Conservation (phyloP, 163 green algal species). For the Chlamydomonas reinhardtii region DNA sequence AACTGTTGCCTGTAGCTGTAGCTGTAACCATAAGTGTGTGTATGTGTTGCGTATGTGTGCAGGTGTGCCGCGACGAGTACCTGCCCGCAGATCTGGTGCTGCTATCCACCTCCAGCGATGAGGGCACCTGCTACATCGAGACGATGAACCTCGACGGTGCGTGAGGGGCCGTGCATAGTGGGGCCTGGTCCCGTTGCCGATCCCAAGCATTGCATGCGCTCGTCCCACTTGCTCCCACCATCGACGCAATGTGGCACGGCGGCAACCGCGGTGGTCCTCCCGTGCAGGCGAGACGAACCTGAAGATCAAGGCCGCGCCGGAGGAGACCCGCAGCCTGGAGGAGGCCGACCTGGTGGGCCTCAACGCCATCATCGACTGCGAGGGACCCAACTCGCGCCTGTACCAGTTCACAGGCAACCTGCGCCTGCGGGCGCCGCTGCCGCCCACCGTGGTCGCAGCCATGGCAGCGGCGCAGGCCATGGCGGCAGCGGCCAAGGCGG, state of each 20-base stretch:
- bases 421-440: conserved; percentile 18
- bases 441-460: not conserved
- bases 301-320: conserved; percentile 74
- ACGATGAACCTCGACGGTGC: conserved; percentile 92
- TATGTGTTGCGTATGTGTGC: no score
- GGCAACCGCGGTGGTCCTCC: no score
- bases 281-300: no score
- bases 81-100: conserved; percentile 68
- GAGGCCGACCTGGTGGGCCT: not conserved
- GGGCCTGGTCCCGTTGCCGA: no score
- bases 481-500: no score
- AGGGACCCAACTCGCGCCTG: conserved; percentile 85
- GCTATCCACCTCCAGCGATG: conserved; percentile 65
- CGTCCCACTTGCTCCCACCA: no score
- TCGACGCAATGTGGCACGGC: no score
- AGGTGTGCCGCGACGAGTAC: conserved; percentile 8
- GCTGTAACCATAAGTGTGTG: no score
- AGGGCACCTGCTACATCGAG: conserved; percentile 88
- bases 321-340: conserved; percentile 57
- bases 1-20: no score
- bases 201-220: no score
- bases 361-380: conserved; percentile 71
- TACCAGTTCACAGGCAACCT: conserved; percentile 92
- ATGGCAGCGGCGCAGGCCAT: not conserved
- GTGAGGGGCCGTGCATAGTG: no score